Evolutionary conservation across 2,329 filamentous ascomycete genomes (phyloP).

Genomic region (Coniochaeta sp.): DNA sequence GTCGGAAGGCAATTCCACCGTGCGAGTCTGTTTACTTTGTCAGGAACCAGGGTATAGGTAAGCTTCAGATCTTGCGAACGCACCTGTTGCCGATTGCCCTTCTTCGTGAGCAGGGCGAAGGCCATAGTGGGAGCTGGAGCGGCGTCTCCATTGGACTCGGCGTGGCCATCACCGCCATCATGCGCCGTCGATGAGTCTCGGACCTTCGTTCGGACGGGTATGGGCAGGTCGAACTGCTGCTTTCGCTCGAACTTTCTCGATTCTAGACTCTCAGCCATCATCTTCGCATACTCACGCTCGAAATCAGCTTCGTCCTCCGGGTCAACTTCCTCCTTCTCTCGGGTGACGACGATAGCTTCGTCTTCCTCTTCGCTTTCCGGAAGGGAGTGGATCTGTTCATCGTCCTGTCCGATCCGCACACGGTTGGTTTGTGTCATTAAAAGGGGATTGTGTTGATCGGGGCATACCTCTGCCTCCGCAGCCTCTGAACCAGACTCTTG

Average conservation of each 20-base stretch:
- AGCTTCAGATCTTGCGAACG: slow-evolving; percentile 11
- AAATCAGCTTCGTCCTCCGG: slow-evolving; percentile 96
- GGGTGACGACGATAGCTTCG: slow-evolving; percentile 85
- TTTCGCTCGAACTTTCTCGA: slow-evolving; percentile 95
- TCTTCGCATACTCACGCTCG: slow-evolving; percentile 93
- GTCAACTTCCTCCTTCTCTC: slow-evolving; percentile 83
- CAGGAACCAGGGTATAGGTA: neutral
- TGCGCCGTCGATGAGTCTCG: slow-evolving; percentile 45
- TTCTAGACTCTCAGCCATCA: slow-evolving; percentile 96
- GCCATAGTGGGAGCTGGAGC: slow-evolving; percentile 68
- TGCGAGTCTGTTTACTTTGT: slow-evolving; percentile 59
- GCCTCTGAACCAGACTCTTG: slow-evolving; percentile 51
- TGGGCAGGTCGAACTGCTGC: slow-evolving; percentile 87
- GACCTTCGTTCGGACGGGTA: slow-evolving; percentile 74
- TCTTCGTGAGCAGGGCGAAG: slow-evolving; percentile 92
- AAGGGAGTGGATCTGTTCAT: slow-evolving; percentile 41
- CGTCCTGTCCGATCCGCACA: slow-evolving; percentile 31
- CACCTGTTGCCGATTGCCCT: slow-evolving; percentile 90
- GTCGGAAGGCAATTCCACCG: slow-evolving; percentile 82
- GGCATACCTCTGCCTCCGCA: slow-evolving; percentile 43
- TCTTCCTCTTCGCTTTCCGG: slow-evolving; percentile 66
- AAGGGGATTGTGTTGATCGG: neutral
- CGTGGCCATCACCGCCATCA: slow-evolving; percentile 25
- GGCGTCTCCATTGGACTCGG: slow-evolving; percentile 14
- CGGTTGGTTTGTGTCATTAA: slow-evolving; percentile 7